Evolutionary conservation across 2,329 filamentous ascomycete species (phyloP).

Genomic region (Fusarium torreyae): DNA sequence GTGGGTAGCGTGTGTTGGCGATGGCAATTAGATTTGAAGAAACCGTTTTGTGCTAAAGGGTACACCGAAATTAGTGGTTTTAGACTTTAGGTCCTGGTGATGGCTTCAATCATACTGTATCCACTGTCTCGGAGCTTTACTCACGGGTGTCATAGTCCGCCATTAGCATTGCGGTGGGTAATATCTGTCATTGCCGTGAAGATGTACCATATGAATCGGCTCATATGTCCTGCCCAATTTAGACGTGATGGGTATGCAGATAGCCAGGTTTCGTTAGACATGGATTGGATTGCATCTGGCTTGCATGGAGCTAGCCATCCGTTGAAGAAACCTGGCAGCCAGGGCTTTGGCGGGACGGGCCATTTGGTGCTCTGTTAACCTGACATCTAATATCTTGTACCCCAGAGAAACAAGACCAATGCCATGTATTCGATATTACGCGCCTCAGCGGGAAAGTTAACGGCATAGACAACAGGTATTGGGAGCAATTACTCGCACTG

Average conservation of each 20-base stretch:
- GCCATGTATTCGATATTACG: too few relatives aligned
- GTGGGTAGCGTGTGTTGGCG: not conserved
- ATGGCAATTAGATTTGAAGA: not conserved
- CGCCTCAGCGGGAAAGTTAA: too few relatives aligned
- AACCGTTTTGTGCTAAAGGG: conserved; percentile 8
- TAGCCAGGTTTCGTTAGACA: not conserved
- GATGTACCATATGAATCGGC: not conserved
- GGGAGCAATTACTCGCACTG: too few relatives aligned
- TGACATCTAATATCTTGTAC: not conserved
- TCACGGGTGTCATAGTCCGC: not conserved
- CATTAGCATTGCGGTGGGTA: not conserved
- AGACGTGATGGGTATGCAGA: not conserved
- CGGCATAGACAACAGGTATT: too few relatives aligned
- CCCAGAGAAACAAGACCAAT: not conserved
- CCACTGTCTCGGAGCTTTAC: conserved; percentile 3
- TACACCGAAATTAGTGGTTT: conserved; percentile 5
- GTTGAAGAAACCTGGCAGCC: not conserved
- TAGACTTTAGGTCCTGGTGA: conserved; percentile 25
- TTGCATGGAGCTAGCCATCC: not conserved
- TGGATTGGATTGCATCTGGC: not conserved
- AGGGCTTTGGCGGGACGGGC: not conserved
- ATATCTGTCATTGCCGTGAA: not conserved
- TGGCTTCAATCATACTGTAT: conserved; percentile 20
- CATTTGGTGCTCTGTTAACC: not conserved
- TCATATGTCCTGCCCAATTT: not conserved